These are phyloP conservation scores for Fusarium scirpi DNA, from an alignment of 2,329 filamentous ascomycete species.

Conservation along the genomic window DNA sequence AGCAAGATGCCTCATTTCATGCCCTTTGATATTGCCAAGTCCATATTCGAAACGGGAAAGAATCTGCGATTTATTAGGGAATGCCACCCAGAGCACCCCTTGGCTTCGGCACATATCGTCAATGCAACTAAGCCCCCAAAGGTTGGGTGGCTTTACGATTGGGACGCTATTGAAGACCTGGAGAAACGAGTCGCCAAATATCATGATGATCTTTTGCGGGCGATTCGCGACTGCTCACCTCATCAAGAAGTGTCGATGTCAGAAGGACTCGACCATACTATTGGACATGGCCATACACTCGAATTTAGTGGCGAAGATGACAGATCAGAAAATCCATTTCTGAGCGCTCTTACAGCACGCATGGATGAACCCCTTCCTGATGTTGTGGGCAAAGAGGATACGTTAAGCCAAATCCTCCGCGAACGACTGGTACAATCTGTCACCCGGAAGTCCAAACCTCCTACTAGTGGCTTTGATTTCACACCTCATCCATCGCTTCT, in stretches of 20 bases:
- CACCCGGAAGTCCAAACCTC: constrained; percentile 45
- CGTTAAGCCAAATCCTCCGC: constrained; percentile 56
- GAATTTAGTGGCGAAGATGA: constrained; percentile 61
- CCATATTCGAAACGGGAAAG: constrained; percentile 83
- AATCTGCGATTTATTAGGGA: constrained; percentile 79
- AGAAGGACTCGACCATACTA: not conserved
- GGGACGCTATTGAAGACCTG: constrained; percentile 74
- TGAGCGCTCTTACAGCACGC: constrained; percentile 11
- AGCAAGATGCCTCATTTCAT: constrained; percentile 79
- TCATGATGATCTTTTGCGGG: constrained; percentile 45
- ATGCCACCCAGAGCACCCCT: constrained; percentile 77
- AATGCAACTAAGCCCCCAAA: constrained; percentile 63
- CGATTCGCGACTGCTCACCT: constrained; percentile 28
- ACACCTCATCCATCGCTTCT: constrained; percentile 69
- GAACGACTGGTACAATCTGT: constrained; percentile 53
- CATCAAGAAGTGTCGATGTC: not conserved
- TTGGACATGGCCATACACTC: constrained; percentile 41
- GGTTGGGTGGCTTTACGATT: constrained; percentile 77
- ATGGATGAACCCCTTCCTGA: constrained; percentile 49
- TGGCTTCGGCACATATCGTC: constrained; percentile 66
- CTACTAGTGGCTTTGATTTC: constrained; percentile 49
- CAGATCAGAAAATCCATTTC: constrained; percentile 46
- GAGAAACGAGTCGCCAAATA: constrained; percentile 67
- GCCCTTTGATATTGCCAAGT: constrained; percentile 73
- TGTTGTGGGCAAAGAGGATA: constrained; percentile 47